A percentile compares a stretch with the other conserved stretches of the same genome.
Evolutionary conservation across 2,329 filamentous ascomycete genomes (phyloP).

Genomic region (Calonectria hawksworthii): DNA sequence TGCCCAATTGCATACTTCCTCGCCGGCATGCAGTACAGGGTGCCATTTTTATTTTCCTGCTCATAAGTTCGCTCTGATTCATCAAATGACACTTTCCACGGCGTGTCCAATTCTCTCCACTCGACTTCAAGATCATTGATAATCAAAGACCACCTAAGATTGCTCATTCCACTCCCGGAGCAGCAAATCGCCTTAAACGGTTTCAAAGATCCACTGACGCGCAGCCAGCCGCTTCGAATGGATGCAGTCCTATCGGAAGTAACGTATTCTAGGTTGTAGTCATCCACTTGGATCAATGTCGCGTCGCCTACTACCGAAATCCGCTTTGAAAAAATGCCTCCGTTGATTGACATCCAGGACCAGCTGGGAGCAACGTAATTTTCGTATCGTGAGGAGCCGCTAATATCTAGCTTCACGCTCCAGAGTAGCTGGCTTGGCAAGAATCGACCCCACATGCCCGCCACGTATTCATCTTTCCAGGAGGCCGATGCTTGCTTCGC

Average conservation of each 20-base stretch:
- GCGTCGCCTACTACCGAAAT: neutral
- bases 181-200: neutral
- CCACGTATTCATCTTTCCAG: slow-evolving; percentile 21
- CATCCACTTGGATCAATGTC: neutral
- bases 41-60: neutral
- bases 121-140: neutral
- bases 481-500: slow-evolving; percentile 18
- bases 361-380: neutral
- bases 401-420: neutral
- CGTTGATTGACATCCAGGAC: slow-evolving; percentile 14
- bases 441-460: slow-evolving; percentile 28
- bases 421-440: slow-evolving; percentile 12
- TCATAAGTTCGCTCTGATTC: neutral
- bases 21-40: too few relatives aligned
- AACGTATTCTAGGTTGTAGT: neutral
- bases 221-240: slow-evolving; percentile 1
- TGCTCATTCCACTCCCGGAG: neutral
- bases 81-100: neutral
- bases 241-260: neutral
- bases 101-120: neutral
- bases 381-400: too few relatives aligned
- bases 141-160: neutral
- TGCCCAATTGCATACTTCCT: too few relatives aligned
- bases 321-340: neutral
- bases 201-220: neutral